Conservation (phyloP, 768 basidiomycete genomes). For the Rhodotorula kratochvilovae region DNA sequence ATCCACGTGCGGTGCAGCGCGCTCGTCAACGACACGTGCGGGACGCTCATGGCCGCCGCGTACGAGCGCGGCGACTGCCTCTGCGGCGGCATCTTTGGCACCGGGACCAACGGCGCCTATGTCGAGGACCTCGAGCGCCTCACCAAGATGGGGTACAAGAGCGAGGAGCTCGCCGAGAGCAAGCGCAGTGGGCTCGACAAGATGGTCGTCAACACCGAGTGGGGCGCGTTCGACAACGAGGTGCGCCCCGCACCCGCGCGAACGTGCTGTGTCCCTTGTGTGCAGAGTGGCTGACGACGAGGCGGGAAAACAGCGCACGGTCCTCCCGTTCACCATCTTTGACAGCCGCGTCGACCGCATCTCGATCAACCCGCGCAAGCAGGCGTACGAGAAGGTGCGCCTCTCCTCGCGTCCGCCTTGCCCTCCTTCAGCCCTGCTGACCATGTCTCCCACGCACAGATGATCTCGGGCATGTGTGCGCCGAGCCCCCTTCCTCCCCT, state of each 20-base stretch:
- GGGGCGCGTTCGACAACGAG: constrained; percentile 95
- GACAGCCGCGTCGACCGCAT: constrained; percentile 89
- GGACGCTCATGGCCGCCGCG: constrained; percentile 83
- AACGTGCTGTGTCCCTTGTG: too few relatives aligned
- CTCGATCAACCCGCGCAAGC: constrained; percentile 80
- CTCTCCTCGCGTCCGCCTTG: constrained; percentile 62
- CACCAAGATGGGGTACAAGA: constrained; percentile 61
- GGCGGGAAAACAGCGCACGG: constrained; percentile 74
- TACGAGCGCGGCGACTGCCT: constrained; percentile 90
- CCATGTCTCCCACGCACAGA: too few relatives aligned
- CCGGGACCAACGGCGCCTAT: constrained; percentile 97
- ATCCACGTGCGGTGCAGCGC: constrained; percentile 87
- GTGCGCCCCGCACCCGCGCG: constrained; percentile 51
- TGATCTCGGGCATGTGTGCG: constrained; percentile 88
- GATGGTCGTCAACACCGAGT: constrained; percentile 97
- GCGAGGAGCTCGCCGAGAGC: constrained; percentile 52
- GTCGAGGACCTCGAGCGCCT: constrained; percentile 81
- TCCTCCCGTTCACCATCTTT: constrained; percentile 79
- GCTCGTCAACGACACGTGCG: constrained; percentile 94
- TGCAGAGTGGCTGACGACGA: too few relatives aligned
- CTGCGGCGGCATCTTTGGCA: constrained; percentile 86
- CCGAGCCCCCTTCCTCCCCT: constrained; percentile 34
- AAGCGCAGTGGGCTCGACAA: constrained; percentile 48
- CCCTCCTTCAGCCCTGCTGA: background rate
- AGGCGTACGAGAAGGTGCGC: constrained; percentile 96